Evolutionary conservation across 2,329 filamentous ascomycete genomes (phyloP), one percentile per base, ranked within the genome.

Genomic region (Epichloe elymi): DNA sequence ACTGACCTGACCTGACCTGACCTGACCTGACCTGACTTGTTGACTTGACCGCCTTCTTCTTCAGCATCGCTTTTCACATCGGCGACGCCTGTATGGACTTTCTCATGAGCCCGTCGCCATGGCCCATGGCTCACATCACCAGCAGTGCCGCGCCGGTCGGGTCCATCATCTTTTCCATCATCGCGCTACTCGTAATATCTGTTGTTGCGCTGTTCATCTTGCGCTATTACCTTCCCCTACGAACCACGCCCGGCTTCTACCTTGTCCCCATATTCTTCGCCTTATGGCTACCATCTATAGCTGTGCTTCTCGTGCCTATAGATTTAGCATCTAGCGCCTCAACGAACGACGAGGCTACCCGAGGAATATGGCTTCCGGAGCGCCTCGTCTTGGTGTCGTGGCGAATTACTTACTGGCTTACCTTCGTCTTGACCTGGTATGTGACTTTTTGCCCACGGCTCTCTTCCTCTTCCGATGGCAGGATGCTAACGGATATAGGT

Each of bases 391-490:
- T 94, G 61, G 88, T 96, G 23, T 85, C 85, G 52, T 98, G 93
- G 93, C 80, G 91, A 63, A 91, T 98, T 57, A 85, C 86, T 19
- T 98, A 98, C 70, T 98, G 93, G 93, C 74, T 98, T 51, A 97
- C 91, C 0, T 98, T 98, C 69, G 82, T 83, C 48, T 71, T 98
- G 62, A 97, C 91, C 51, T 98, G 93, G 93, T 91, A 72, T 48
- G 75, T 59, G 10, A 6, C 15, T 40, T 26, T 33, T 46, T 35
- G 17, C 6, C 43, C 39, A 2, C 17, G 5, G 17, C 30, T 30
- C 30, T 30, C 41, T 23, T 17, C 2, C 20, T 10, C 14, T n/a
- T 44, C 19, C 6, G 17, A 38, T 46, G n/a, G 33, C 44, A 33
- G 14, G 12, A 43, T 12, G 8, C 39, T 50, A 2, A 45, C 15